Percentiles rank a stretch among this genome's conserved stretches.
Conservation (phyloP, 2,329 filamentous ascomycete genomes). For the Talaromyces amestolkiae region DNA sequence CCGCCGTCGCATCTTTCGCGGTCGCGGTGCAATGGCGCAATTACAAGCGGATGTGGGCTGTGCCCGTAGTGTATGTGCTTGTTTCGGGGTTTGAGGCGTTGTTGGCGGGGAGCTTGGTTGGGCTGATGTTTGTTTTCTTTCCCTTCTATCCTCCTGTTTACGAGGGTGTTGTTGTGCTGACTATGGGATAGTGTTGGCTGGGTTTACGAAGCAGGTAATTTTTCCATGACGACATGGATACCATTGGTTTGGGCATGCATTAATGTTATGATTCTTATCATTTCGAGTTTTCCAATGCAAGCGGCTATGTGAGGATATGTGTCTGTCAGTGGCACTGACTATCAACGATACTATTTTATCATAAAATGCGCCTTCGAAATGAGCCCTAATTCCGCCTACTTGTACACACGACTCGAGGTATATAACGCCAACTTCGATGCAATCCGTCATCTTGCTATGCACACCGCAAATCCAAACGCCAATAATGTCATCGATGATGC, state of each 20-base stretch:
- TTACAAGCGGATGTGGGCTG: conserved; percentile 60
- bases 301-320: conserved; percentile 66
- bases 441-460: conserved; percentile 1
- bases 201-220: conserved; percentile 77
- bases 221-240: conserved; percentile 91
- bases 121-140: conserved; percentile 63
- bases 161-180: neutral
- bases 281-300: conserved; percentile 91
- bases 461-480: neutral
- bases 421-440: conserved; percentile 14
- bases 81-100: conserved; percentile 74
- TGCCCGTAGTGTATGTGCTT: conserved; percentile 68
- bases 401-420: conserved; percentile 1
- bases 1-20: conserved; percentile 69
- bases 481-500: neutral
- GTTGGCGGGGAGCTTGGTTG: conserved; percentile 76
- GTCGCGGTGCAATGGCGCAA: conserved; percentile 63
- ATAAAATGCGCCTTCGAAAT: neutral
- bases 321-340: neutral
- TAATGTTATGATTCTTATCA: conserved; percentile 75
- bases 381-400: neutral
- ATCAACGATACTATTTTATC: neutral
- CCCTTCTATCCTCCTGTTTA: neutral
- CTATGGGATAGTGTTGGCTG: conserved; percentile 62
- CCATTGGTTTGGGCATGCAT: conserved; percentile 85